phyloP scores from a whole-genome alignment of 148 eudicot species.

The Fagopyrum tataricum region DNA sequence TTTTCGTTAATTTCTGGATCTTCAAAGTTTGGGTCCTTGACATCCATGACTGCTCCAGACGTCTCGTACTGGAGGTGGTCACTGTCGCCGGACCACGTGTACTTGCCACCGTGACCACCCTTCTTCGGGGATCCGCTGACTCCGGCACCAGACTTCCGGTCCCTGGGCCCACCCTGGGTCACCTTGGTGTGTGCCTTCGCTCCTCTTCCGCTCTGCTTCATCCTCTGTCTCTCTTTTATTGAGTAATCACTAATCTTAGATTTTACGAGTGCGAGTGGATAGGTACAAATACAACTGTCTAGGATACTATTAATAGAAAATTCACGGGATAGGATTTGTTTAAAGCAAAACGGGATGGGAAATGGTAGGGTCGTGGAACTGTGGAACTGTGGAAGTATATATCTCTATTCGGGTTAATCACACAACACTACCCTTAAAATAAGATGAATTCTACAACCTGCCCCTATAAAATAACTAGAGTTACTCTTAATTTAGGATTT shows the following conservation, averaged over 20 bases:
- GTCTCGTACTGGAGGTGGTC: slow-evolving; percentile 23
- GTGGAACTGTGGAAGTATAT: too few species aligned
- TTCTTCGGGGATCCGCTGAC: slow-evolving; percentile 65
- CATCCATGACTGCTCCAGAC: slow-evolving; percentile 32
- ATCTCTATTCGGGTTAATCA: too few species aligned
- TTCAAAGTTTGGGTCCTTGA: slow-evolving; percentile 52
- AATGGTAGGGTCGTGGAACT: neutral
- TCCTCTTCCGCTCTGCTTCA: slow-evolving; percentile 53
- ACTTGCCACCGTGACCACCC: slow-evolving; percentile 85
- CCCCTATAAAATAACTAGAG: too few species aligned
- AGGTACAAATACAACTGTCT: neutral
- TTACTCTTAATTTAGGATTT: too few species aligned
- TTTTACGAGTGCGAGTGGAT: neutral
- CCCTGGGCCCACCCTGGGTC: slow-evolving; percentile 32
- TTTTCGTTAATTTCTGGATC: slow-evolving; percentile 12
- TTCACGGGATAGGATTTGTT: neutral
- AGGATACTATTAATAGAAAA: neutral
- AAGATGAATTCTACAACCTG: too few species aligned
- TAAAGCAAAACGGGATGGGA: neutral
- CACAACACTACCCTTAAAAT: too few species aligned
- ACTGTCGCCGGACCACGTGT: slow-evolving; percentile 69
- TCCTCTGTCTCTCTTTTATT: slow-evolving; percentile 7
- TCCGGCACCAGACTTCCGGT: slow-evolving; percentile 57
- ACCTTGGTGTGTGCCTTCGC: slow-evolving; percentile 28
- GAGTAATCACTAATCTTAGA: neutral